These are phyloP conservation scores for Cicer cuneatum DNA, from an alignment of 306 rosid species.

Conservation along the genomic window DNA sequence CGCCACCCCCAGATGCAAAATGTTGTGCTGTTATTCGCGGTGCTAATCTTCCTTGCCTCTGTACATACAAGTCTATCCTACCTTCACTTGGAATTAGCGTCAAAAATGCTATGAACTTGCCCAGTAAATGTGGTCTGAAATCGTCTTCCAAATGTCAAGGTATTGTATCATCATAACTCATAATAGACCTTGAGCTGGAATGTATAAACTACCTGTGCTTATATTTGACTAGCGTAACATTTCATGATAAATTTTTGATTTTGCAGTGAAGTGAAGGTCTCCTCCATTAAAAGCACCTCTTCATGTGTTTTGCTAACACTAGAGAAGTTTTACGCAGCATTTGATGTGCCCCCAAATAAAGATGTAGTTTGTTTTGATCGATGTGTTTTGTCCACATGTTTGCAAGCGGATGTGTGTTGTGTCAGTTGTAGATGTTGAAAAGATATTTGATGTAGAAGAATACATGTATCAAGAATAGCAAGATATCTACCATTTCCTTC, in stretches of 20 bases:
- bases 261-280: constrained; percentile 41
- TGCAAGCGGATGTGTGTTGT: constrained; percentile 26
- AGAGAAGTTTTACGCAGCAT: constrained; percentile 35
- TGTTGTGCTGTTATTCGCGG: constrained; percentile 62
- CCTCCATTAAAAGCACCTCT: constrained; percentile 25
- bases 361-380: constrained; percentile 12
- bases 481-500: not conserved
- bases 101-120: constrained; percentile 62
- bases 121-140: constrained; percentile 58
- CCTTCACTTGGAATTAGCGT: constrained; percentile 51
- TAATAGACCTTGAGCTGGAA: not conserved
- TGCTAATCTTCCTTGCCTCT: constrained; percentile 62
- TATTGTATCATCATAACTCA: constrained; percentile 44
- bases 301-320: constrained; percentile 25
- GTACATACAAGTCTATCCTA: constrained; percentile 55
- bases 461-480: not conserved
- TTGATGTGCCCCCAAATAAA: constrained; percentile 36
- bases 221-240: not conserved
- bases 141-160: constrained; percentile 48
- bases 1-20: constrained; percentile 47
- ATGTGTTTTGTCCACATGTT: constrained; percentile 10
- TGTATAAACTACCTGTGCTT: constrained; percentile 20
- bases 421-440: not conserved
- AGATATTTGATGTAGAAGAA: constrained; percentile 24
- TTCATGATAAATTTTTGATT: constrained; percentile 19